Evolutionary conservation across 2,329 filamentous ascomycete species (phyloP).

Genomic region (Microdochium trichocladiopsis): DNA sequence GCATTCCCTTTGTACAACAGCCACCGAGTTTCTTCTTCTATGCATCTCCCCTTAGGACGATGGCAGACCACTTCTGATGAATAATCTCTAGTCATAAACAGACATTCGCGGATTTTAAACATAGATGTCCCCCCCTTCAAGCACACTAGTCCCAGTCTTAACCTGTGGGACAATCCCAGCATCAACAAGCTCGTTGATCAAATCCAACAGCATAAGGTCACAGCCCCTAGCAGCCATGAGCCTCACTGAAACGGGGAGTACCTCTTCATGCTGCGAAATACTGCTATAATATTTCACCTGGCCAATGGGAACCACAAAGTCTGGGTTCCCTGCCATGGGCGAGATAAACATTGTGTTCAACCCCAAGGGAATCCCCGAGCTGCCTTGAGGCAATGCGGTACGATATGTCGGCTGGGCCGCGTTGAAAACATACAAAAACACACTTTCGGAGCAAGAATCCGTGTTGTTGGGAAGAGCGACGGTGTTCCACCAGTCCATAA

Average conservation of each 20-base stretch:
- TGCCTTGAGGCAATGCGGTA: not conserved
- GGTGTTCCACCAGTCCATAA: slow-evolving; percentile 36
- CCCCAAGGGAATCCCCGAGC: not conserved
- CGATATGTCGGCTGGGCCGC: not conserved
- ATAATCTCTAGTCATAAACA: not conserved
- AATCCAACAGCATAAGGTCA: not conserved
- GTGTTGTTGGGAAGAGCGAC: not conserved
- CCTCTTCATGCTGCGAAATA: not conserved
- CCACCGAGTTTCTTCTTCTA: not conserved
- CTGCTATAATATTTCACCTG: not conserved
- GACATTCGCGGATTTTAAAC: not conserved
- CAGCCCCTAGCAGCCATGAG: not conserved
- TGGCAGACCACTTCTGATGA: not conserved
- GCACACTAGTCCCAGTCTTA: not conserved
- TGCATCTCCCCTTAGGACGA: not conserved
- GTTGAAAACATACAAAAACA: not conserved
- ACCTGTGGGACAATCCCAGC: not conserved
- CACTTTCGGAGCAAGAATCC: not conserved
- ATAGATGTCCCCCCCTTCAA: not conserved
- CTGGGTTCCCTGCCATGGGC: not conserved
- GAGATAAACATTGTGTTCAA: not conserved
- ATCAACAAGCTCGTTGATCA: slow-evolving; percentile 1
- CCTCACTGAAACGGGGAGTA: not conserved
- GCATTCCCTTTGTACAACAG: not conserved
- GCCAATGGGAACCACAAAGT: not conserved